Evolutionary conservation across 345 rosid genomes (phyloP).

Genomic region (Kandelia obovata): DNA sequence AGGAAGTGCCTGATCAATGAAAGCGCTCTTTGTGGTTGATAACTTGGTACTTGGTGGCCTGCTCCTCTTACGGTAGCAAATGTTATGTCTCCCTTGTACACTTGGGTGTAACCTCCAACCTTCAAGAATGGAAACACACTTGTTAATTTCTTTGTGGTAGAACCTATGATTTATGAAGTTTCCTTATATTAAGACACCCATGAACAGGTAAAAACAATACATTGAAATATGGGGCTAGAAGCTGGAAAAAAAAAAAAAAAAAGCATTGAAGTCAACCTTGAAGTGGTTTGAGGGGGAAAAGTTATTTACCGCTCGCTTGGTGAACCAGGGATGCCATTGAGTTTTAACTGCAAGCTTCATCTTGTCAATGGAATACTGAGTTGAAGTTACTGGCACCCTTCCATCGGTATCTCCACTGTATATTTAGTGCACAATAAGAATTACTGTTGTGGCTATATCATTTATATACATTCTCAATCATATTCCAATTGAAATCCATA

Average conservation of each 20-base stretch:
- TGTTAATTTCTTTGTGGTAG: no score
- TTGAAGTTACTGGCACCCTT: constrained; percentile 79
- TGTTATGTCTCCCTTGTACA: constrained; percentile 63
- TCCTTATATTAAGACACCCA: no score
- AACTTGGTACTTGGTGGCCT: constrained; percentile 90
- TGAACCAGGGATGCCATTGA: constrained; percentile 82
- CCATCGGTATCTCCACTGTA: constrained; percentile 88
- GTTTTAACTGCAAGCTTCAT: constrained; percentile 56
- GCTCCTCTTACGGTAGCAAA: constrained; percentile 83
- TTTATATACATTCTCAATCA: no score
- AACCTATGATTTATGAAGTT: no score
- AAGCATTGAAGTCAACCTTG: no score
- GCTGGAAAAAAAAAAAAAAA: not conserved
- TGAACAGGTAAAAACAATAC: no score
- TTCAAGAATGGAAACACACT: not conserved
- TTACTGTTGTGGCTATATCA: no score
- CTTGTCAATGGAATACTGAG: constrained; percentile 52
- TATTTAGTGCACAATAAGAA: not conserved
- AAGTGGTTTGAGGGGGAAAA: not conserved
- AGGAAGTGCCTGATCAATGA: constrained; percentile 65
- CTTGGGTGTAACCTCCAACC: constrained; percentile 83
- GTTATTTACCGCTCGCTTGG: constrained; percentile 45
- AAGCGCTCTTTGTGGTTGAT: constrained; percentile 75
- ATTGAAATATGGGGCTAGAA: no score
- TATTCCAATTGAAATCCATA: no score